A percentile compares a stretch with the other conserved stretches of the same genome.
Conservation (phyloP, 139 green algal species). For the Choricystis sp. region DNA sequence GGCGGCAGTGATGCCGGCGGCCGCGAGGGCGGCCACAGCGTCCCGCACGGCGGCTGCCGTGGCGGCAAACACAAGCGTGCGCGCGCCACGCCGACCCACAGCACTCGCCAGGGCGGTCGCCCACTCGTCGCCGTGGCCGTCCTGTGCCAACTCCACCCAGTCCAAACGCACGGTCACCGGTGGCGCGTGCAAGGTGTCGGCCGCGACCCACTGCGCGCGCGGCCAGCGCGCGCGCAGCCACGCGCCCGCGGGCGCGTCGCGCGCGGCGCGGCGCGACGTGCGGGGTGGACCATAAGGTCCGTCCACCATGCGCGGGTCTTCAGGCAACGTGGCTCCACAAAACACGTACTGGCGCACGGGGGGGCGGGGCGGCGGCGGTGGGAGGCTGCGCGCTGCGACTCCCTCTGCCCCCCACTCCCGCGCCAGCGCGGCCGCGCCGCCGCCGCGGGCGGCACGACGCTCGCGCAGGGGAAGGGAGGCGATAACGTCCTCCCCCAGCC, state of each 20-base stretch:
- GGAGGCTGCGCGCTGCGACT: not conserved
- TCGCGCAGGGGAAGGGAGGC: not conserved
- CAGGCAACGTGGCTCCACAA: conserved; percentile 79
- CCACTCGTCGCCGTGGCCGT: not conserved
- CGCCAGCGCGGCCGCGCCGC: not conserved
- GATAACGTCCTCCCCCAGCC: not conserved
- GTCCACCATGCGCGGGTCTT: conserved; percentile 28
- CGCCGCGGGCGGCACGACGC: no score
- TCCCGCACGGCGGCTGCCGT: conserved; percentile 33
- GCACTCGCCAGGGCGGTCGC: no score
- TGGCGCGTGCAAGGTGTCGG: conserved; percentile 43
- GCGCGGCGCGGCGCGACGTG: conserved; percentile 4
- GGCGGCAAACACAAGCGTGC: conserved; percentile 65
- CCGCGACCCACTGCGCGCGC: conserved; percentile 47
- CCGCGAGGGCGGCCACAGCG: conserved; percentile 20
- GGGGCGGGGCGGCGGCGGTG: not conserved
- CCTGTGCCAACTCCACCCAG: conserved; percentile 18
- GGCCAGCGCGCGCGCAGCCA: conserved; percentile 41
- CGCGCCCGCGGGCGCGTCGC: conserved; percentile 19
- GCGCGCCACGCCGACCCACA: no score
- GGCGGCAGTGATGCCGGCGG: conserved; percentile 7
- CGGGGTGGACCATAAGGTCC: no score
- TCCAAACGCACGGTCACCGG: conserved; percentile 26
- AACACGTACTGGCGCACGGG: conserved; percentile 75
- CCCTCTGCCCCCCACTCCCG: not conserved